Evolutionary conservation across 2,329 filamentous ascomycete genomes (phyloP), one percentile per base, ranked within the genome.

Genomic region (Sclerotinia glacialis): DNA sequence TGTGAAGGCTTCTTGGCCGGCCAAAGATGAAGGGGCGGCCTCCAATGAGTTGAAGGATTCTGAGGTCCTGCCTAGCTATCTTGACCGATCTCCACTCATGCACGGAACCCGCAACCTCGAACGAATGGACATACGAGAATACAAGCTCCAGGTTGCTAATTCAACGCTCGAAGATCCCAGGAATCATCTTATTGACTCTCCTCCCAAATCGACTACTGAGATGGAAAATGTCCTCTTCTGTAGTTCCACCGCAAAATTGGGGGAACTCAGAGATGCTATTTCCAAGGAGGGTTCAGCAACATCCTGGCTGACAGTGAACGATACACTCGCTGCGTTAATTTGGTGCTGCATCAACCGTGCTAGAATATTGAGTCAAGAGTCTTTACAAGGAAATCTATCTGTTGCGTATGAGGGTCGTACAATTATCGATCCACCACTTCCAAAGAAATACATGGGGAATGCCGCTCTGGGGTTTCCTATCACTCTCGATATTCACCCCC

Each of bases 401-500:
- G 26, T 55, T 18, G 61, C 50, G 23, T 55, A 53, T 44, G 34
- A 54, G n/a, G 40, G 61, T 3, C 50, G 61, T 26, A 44, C 21
- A 0, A 14, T 64, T 18, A 40, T 65, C 2, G 54, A 65, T 52
- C 53, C 44, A 21, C 52, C 23, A 21, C 54, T 65, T 9, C 63
- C 63, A 11, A 37, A 23, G 14, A 42, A 21, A 28, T 65, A 28
- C 11, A 12, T 59, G n/a, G 63, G 63, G 18, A 65, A 65, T 49
- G 42, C 40, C 14, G 21, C 61, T 11, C 21, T 54, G 2, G 50
- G 23, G 5, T 64, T 56, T 23, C 61, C 61, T 11, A 37, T 64
- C 14, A 64, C 61, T 34, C 50, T 64, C 42, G 50, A 64, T 56
- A 64, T 64, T 18, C 61, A 64, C 23, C 61, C 47, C 1, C n/a